Evolutionary conservation across 2,329 filamentous ascomycete species (phyloP).

Genomic region (Botrytis sinoallii): DNA sequence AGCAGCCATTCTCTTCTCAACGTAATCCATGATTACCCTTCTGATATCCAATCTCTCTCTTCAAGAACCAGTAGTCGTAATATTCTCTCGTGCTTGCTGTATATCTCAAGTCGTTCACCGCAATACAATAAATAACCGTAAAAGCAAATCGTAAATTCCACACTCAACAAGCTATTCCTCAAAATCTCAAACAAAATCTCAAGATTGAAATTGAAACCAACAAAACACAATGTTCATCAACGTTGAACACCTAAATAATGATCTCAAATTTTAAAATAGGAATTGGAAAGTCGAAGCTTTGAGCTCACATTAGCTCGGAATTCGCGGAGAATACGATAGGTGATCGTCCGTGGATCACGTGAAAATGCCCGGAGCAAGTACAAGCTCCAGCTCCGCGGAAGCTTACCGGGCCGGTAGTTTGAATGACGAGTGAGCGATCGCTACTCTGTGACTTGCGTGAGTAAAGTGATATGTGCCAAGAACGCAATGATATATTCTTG

Average conservation of each 20-base stretch:
- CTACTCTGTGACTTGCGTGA: not conserved
- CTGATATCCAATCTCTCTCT: not conserved
- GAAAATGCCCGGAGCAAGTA: not conserved
- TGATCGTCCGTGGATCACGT: not conserved
- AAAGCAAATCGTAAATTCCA: not conserved
- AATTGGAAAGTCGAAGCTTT: not conserved
- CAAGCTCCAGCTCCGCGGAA: not conserved
- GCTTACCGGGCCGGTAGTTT: not conserved
- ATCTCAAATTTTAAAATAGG: not conserved
- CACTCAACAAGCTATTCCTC: accelerated
- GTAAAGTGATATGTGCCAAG: not conserved
- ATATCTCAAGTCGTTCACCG: not conserved
- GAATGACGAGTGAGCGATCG: not conserved
- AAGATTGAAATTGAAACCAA: not conserved
- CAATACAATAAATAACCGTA: not conserved
- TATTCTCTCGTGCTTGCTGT: not conserved
- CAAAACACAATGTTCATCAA: not conserved
- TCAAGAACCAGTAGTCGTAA: not conserved
- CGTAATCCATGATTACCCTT: conserved; percentile 35
- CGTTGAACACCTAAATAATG: not conserved
- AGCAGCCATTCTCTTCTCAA: conserved; percentile 39
- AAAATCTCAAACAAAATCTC: not conserved
- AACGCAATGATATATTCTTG: not conserved
- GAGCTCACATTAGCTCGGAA: not conserved
- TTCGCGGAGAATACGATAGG: not conserved